Base-by-base conservation (phyloP, 192 early-diverging fungal species). In the Kappamyces sp. region DNA sequence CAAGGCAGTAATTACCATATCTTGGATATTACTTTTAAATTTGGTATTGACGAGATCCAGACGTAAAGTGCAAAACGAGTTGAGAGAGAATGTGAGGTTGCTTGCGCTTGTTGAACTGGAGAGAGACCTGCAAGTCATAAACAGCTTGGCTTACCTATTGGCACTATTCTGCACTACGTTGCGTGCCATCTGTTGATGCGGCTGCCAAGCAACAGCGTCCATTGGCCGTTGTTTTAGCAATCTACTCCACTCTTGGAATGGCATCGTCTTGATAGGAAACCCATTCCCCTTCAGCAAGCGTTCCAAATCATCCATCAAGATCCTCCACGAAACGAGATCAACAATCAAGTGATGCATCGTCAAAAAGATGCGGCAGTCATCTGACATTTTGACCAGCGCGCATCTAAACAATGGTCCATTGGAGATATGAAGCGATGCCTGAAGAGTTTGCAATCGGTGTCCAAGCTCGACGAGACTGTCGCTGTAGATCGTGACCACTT, bases 311-410 rank as follows among this genome's bases (percentile, higher is more conserved):
- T 69, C 67, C 37, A 69, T 12, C 14, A 69, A 2, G 36, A 69
- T 64, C 12, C 67, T 60, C 67, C 67, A 69, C 4, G 67, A 69
- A 4, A 69, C 67, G 37, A 63, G 48, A 50, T 69, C 67, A 2
- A 69, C 1, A 51, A 60, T 58, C 2, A 69, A 43, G 53, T 69
- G 67, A 42, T 69, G 67, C 7, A 69, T 32, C 29, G 63, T 64
- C 36, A 66, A 22, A 33, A 66, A 49, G 5, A 69, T 9, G 8
- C 39, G 36, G 41, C 59, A 57, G 15, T 6, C 34, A 52, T 53
- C 58, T 0, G 12, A 42, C 35, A 69, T 31, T n/a, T 53, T 5
- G 31, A 69, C 3, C 12, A 69, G 40, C 12, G 5, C 48, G 34
- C 9, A 6, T 32, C 30, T 33, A 12, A 6, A 49, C 6, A 49